Percentiles rank a stretch among this genome's conserved stretches.
Conservation (phyloP, 164 flowering plant genomes). For the Amborella trichopoda region DNA sequence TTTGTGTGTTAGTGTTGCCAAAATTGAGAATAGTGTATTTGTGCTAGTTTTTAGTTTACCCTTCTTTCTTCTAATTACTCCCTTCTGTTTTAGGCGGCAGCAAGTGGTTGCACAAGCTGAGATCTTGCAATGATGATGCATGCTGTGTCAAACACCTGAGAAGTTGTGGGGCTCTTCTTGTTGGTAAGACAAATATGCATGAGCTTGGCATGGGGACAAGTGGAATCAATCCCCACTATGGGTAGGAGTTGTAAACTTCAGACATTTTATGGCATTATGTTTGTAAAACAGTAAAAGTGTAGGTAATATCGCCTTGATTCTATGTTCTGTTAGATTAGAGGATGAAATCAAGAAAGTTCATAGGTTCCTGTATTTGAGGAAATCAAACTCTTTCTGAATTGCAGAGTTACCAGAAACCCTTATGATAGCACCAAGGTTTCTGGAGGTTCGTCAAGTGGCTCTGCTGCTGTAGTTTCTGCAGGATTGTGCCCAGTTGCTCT, state of each 20-base stretch:
- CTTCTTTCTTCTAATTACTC: not conserved
- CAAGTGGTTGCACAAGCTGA: constrained; percentile 73
- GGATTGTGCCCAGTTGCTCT: constrained; percentile 93
- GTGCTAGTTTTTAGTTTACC: too few relatives aligned
- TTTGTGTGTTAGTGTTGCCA: not conserved
- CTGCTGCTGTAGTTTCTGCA: constrained; percentile 89
- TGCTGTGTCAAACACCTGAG: constrained; percentile 59
- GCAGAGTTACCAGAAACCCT: constrained; percentile 74
- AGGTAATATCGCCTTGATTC: too few relatives aligned
- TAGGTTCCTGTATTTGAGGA: too few relatives aligned
- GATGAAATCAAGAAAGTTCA: not conserved
- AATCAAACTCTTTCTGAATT: constrained; percentile 1
- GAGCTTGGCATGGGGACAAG: constrained; percentile 92
- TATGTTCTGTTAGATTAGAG: too few relatives aligned
- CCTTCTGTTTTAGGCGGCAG: constrained; percentile 56
- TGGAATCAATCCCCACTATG: constrained; percentile 96
- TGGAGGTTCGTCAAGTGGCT: constrained; percentile 97
- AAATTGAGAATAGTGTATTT: not conserved
- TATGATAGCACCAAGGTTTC: constrained; percentile 39
- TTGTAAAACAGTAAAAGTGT: too few relatives aligned
- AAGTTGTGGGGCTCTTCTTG: constrained; percentile 73
- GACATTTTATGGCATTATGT: too few relatives aligned
- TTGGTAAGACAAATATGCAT: constrained; percentile 97
- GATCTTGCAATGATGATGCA: constrained; percentile 66
- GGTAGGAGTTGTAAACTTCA: constrained; percentile 42